Base-by-base conservation (phyloP, 306 rosid species). In the Trifolium fragiferum region DNA sequence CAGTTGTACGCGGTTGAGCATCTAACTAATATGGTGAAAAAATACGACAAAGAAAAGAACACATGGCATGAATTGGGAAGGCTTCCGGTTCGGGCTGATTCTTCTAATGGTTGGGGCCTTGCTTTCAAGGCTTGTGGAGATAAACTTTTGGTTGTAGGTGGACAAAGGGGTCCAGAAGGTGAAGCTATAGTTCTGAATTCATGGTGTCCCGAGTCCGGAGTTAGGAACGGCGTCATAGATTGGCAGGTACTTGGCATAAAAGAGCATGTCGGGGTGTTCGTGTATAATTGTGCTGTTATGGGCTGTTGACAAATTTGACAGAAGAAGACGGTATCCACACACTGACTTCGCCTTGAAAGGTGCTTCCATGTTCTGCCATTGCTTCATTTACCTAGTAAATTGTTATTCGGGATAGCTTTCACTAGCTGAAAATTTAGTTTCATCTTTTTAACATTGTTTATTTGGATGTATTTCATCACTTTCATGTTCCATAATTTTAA, bases 91-190 rank as follows among this genome's bases (percentile, higher is more conserved):
- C 87, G 96, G 72, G 94, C 97, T 2, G 97, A 89, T 85, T 76
- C 86, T 49, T 86, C 96, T 37, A 90, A 90, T 63, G 97, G 97
- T 55, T 94, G 98, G 98, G 97, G 97, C 49, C 80, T 93, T 50
- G 98, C 94, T 83, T 93, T 93, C 89, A 93, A 93, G 93, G 97
- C 98, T 41, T 93, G 93, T 76, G 98, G 96, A 70, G 87, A 88
- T 66, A 68, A 86, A 43, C 89, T 93, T 79, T 83, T 93, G 80
- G 92, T 93, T 54, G 97, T 91, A 66, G 98, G 96, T 25, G 98
- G 98, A 68, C 98, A 91, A 78, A 87, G 89, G 78, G 97, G 94
- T 21, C 96, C 94, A 0, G 97, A 93, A 80, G 97, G 96, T 33
- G 97, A 91, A 82, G 87, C 89, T 21, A 80, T 93, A 30, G 94